These are phyloP conservation scores for Cystoisospora suis DNA, from an alignment of 169 alveolate species.

Conservation along the genomic window DNA sequence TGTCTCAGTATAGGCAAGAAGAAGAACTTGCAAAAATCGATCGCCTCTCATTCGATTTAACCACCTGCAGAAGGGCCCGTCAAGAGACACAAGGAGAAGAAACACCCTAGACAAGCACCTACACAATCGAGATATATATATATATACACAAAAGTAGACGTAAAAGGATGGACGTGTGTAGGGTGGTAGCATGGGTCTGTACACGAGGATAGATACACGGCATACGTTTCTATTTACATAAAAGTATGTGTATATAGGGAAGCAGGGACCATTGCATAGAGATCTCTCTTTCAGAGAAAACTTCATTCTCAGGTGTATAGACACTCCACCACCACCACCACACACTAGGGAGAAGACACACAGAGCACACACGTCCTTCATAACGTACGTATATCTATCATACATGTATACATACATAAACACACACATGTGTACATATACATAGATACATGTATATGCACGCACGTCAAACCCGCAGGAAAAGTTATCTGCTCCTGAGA, in stretches of 20 bases:
- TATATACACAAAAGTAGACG: neutral
- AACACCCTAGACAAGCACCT: neutral
- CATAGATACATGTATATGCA: neutral
- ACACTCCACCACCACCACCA: too few species aligned
- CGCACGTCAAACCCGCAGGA: neutral
- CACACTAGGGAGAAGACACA: too few species aligned
- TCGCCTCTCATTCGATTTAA: neutral
- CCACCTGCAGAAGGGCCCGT: neutral
- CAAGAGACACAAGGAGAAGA: neutral
- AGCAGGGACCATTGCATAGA: too few species aligned
- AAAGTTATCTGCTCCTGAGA: too few species aligned
- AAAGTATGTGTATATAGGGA: neutral
- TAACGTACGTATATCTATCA: too few species aligned
- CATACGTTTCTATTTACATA: neutral
- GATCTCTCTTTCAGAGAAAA: too few species aligned
- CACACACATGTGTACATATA: neutral
- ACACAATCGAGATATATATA: neutral
- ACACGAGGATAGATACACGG: neutral
- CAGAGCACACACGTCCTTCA: too few species aligned
- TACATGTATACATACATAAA: neutral
- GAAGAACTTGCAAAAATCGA: neutral
- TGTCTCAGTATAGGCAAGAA: neutral
- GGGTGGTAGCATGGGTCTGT: neutral
- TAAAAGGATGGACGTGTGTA: neutral
- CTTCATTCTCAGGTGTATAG: too few species aligned